Percentiles rank a stretch among this genome's conserved stretches.
These are phyloP conservation scores for Xylariaceae sp. DNA, from an alignment of 2,329 filamentous ascomycete genomes.

Conservation along the genomic window DNA sequence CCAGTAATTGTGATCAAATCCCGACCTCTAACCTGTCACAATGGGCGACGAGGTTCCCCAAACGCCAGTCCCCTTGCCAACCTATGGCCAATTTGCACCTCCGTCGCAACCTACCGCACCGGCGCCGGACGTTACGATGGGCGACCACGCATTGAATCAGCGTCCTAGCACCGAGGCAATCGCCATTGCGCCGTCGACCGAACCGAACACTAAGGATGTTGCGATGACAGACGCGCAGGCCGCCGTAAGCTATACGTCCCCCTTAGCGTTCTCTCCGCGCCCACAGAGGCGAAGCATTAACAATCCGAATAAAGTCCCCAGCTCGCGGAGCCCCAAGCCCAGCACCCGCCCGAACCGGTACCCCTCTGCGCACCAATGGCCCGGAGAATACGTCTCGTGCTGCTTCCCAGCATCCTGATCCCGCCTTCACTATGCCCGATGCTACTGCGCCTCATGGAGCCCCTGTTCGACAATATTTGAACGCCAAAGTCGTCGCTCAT, in stretches of 20 bases:
- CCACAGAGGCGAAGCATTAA: neutral
- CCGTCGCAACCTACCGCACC: constrained; percentile 4
- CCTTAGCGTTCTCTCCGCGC: neutral
- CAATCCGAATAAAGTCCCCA: constrained; percentile 33
- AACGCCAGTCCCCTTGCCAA: constrained; percentile 26
- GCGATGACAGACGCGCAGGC: constrained; percentile 43
- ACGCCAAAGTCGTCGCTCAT: constrained; percentile 63
- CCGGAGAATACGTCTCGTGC: constrained; percentile 48
- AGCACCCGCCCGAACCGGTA: constrained; percentile 42
- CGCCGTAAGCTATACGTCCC: constrained; percentile 29
- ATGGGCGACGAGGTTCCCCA: constrained; percentile 25
- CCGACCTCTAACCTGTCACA: neutral
- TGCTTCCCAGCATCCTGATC: constrained; percentile 54
- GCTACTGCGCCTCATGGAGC: constrained; percentile 63
- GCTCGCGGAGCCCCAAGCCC: constrained; percentile 37
- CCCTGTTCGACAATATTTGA: constrained; percentile 66
- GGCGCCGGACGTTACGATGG: neutral
- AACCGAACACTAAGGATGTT: constrained; percentile 31
- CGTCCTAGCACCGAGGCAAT: constrained; percentile 9
- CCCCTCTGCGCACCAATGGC: constrained; percentile 39
- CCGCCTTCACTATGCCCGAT: constrained; percentile 50
- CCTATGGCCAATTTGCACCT: constrained; percentile 22
- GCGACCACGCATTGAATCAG: neutral
- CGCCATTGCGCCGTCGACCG: constrained; percentile 15
- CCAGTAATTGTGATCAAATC: neutral